Evolutionary conservation across 73 alveolate species (phyloP).

Genomic region (Paraurostyla sp.): DNA sequence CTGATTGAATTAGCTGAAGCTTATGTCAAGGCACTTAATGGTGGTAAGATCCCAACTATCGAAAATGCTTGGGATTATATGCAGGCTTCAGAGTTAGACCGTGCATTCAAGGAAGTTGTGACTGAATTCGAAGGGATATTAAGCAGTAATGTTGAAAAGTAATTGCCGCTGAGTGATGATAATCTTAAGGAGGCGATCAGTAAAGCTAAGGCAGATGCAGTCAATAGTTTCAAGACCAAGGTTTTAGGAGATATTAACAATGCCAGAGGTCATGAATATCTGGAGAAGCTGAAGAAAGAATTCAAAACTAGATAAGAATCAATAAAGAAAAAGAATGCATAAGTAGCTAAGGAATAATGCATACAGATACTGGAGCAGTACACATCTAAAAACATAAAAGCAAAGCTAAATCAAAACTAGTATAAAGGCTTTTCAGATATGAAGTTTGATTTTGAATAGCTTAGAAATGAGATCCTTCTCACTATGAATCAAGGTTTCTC

Average conservation of each 20-base stretch:
- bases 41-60: conserved; percentile 87
- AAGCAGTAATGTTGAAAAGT: background rate
- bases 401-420: conserved; percentile 5
- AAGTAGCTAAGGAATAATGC: conserved; percentile 33
- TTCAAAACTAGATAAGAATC: conserved; percentile 11
- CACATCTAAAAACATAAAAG: background rate
- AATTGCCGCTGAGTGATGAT: conserved; percentile 39
- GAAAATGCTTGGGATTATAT: conserved; percentile 89
- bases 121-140: background rate
- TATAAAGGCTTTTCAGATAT: conserved; percentile 33
- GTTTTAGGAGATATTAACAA: conserved; percentile 37
- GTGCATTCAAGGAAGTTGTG: conserved; percentile 27
- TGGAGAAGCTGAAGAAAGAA: conserved; percentile 44
- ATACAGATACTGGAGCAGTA: conserved; percentile 1
- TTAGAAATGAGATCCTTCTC: conserved; percentile 4
- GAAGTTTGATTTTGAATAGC: conserved; percentile 49
- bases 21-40: conserved; percentile 79
- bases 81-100: conserved; percentile 49
- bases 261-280: conserved; percentile 13
- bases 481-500: background rate
- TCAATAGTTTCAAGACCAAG: conserved; percentile 5
- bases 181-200: background rate
- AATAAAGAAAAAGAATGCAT: conserved; percentile 8
- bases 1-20: conserved; percentile 77
- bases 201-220: background rate